A percentile compares a stretch with the other conserved stretches of the same genome.
phyloP scores from a whole-genome alignment of 257 asterid genomes.

The Nicotiana obtusifolia region DNA sequence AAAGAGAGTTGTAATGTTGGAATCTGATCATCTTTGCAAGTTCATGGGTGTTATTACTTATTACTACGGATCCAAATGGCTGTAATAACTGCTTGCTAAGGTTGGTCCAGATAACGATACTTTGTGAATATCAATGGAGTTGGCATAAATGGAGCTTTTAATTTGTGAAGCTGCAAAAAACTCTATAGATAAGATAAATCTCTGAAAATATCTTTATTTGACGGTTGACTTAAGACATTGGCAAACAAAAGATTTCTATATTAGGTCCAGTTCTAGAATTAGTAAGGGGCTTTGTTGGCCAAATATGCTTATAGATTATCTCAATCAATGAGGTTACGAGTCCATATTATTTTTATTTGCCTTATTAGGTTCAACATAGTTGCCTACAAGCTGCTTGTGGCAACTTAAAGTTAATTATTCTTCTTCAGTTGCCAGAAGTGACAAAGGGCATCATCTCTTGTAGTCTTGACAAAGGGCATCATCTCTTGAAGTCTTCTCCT shows the following conservation, averaged over 20 bases:
- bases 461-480: neutral
- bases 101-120: neutral
- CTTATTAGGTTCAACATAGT: neutral
- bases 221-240: neutral
- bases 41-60: neutral
- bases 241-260: neutral
- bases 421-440: neutral
- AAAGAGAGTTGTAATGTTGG: conserved; percentile 24
- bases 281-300: neutral
- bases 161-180: neutral
- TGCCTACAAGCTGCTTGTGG: neutral
- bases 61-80: conserved; percentile 7
- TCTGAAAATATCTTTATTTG: neutral
- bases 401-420: neutral
- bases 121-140: neutral
- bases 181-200: neutral
- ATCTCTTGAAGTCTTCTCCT: neutral
- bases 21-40: neutral
- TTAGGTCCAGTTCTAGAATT: neutral
- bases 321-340: neutral
- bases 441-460: neutral
- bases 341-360: neutral
- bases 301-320: neutral
- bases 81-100: neutral
- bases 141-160: neutral